Conservation (phyloP, 2,329 filamentous ascomycete species). For the Aureobasidium namibiae region DNA sequence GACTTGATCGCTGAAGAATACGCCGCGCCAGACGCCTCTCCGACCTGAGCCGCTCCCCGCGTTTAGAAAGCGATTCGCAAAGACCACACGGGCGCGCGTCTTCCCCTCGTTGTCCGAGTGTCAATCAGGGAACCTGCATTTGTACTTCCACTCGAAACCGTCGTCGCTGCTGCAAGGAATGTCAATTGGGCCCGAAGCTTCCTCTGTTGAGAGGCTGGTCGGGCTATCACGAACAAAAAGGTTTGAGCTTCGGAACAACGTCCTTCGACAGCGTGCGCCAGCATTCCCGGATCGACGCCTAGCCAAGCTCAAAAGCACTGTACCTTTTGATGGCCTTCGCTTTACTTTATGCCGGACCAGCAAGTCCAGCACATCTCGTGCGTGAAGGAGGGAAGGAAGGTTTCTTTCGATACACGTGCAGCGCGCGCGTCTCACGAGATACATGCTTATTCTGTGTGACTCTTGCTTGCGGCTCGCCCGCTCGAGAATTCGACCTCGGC, state of each 20-base stretch:
- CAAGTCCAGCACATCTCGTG: not conserved
- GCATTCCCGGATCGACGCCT: not conserved
- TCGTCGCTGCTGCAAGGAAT: not conserved
- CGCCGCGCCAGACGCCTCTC: not conserved
- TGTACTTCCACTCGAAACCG: not conserved
- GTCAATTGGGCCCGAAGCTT: not conserved
- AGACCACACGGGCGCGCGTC: not conserved
- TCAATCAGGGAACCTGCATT: not conserved
- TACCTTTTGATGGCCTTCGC: not conserved
- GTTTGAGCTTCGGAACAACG: not conserved
- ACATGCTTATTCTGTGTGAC: slow-evolving; percentile 1
- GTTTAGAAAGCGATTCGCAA: not conserved
- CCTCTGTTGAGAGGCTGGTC: not conserved
- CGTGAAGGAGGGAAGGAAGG: slow-evolving; percentile 4
- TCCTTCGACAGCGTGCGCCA: not conserved
- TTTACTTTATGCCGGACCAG: not conserved
- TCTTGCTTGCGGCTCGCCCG: not conserved
- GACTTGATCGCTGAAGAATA: not conserved
- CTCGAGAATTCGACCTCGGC: not conserved
- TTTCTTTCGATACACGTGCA: not conserved
- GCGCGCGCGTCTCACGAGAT: not conserved
- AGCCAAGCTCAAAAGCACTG: not conserved
- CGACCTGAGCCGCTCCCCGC: not conserved
- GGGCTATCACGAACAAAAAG: too few species aligned
- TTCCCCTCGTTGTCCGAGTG: not conserved